Base-by-base conservation (phyloP, 352 stramenopile species). In the Pilasporangium apinafurcum region DNA sequence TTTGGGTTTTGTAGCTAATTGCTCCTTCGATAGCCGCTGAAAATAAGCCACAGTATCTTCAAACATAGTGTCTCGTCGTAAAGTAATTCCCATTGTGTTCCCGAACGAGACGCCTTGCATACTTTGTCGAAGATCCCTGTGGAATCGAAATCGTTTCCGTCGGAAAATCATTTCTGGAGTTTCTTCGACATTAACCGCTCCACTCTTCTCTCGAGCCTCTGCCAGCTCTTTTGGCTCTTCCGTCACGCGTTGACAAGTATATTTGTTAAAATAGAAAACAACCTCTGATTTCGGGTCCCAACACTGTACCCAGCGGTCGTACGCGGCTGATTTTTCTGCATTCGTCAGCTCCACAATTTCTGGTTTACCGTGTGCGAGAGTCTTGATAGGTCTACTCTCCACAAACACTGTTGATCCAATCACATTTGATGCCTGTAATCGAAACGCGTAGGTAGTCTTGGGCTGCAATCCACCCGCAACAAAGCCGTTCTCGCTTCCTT, bases 181-280 rank as follows among this genome's bases (percentile, higher is more conserved):
- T 49, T 91, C 67, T 36, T 90, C 75, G 10, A 76, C 54, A 9
- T 62, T 65, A 7, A 60, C 31, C 13, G 70, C 16, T 0, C 73
- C 76, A 14, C 51, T 55, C 18, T 67, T 65, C 37, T 78, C 53
- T 8, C 76, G 50, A 2, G 66, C 65, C 5, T 62, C 55, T 0
- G 41, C 43, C 1, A 91, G 24, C 20, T 91, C 79, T 7, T 30
- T 51, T 14, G 74, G 73, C 33, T 88, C 75, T 4, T 80, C 59
- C 0, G 57, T 81, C 26, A 83, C 74, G 12, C 68, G 75, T 46
- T 88, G 74, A 27, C 71, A 81, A 4, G 77, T 89, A 22, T 79
- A 87, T 53, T 84, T 84, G 59, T 95, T 91, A 60, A 93, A 95
- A 58, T 83, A 95, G 51, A 95, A 95, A 0, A 92, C 73, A 44